A percentile compares a stretch with the other conserved stretches of the same genome.
Evolutionary conservation across 2,329 filamentous ascomycete genomes (phyloP).

Genomic region (Xylaria arbuscula): DNA sequence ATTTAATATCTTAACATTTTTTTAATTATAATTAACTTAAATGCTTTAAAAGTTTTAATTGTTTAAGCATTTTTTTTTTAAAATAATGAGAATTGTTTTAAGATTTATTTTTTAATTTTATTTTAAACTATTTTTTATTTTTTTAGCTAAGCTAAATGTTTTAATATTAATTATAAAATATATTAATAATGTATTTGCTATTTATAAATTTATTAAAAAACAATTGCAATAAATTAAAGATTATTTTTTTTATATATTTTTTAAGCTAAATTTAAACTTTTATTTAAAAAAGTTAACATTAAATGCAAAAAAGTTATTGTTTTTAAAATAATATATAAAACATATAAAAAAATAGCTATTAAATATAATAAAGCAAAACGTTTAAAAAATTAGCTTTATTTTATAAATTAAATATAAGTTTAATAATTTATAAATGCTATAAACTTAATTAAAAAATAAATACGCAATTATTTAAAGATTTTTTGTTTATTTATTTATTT

Average conservation of each 20-base stretch:
- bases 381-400: background rate
- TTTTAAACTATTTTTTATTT: background rate
- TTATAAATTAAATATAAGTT: background rate
- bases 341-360: background rate
- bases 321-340: background rate
- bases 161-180: background rate
- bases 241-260: background rate
- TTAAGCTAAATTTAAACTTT: background rate
- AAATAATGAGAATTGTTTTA: slow-evolving; percentile 2
- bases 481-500: background rate
- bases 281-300: background rate
- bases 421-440: background rate
- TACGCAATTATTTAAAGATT: slow-evolving; percentile 2
- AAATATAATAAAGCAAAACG: background rate
- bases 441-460: background rate
- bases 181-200: slow-evolving; percentile 12
- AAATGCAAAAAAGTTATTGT: background rate
- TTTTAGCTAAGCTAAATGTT: background rate
- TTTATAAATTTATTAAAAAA: background rate
- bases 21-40: background rate
- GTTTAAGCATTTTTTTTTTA: background rate
- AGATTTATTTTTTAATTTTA: slow-evolving; percentile 1
- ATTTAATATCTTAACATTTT: background rate
- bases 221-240: background rate
- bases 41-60: background rate